Percentiles rank a stretch among this genome's conserved stretches.
These are phyloP conservation scores for Tetradesmus obliquus DNA, from an alignment of 139 green algal species.

Conservation along the genomic window DNA sequence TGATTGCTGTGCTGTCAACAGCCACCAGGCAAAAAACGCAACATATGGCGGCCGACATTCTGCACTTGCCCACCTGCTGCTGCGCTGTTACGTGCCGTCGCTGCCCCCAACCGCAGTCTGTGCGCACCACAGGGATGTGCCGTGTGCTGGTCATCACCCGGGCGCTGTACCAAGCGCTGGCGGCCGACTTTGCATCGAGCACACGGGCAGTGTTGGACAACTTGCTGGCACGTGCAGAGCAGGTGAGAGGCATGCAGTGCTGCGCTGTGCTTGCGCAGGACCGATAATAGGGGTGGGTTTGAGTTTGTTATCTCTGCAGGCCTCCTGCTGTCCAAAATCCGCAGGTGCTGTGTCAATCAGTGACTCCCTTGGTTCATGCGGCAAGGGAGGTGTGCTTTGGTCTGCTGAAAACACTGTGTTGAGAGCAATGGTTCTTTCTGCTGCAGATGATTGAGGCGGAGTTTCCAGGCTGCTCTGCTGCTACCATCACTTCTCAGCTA, in stretches of 20 bases:
- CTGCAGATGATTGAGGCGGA: conserved; percentile 3
- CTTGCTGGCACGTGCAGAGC: conserved; percentile 45
- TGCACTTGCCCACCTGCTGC: not conserved
- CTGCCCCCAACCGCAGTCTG: not conserved
- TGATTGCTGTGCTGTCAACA: too few species aligned
- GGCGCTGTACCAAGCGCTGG: conserved; percentile 43
- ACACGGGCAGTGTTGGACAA: conserved; percentile 56
- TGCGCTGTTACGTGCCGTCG: too few species aligned
- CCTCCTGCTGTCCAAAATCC: not conserved
- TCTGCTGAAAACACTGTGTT: too few species aligned
- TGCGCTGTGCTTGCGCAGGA: not conserved
- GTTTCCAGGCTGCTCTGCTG: conserved; percentile 7
- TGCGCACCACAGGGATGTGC: conserved; percentile 40
- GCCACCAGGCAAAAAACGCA: too few species aligned
- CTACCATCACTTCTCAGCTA: not conserved
- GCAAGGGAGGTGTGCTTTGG: too few species aligned
- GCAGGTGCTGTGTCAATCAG: not conserved
- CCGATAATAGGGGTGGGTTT: not conserved
- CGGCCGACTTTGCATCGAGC: conserved; percentile 50
- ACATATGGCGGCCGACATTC: too few species aligned
- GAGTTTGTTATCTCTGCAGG: not conserved
- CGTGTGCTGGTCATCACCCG: conserved; percentile 55
- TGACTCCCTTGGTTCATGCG: too few species aligned
- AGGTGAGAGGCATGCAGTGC: not conserved
- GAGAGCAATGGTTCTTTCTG: not conserved